phyloP scores from a whole-genome alignment of 1,139 yeast genomes.

The Suhomyces guaymorum region DNA sequence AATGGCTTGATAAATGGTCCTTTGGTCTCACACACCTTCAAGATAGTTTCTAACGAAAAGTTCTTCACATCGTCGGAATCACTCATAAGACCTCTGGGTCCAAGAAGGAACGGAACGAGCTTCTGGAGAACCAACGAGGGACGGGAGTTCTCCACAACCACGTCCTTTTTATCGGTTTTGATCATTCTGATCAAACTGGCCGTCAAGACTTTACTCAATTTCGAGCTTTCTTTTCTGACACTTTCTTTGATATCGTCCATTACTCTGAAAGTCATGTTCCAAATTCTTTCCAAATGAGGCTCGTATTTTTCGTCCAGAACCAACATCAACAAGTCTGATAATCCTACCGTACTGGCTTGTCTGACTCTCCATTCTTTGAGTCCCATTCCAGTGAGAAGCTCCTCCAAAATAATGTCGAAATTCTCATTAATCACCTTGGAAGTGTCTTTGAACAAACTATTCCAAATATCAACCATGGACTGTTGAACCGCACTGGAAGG shows the following conservation, averaged over 20 bases:
- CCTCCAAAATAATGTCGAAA: constrained; percentile 61
- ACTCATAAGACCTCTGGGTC: constrained; percentile 75
- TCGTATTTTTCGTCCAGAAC: constrained; percentile 57
- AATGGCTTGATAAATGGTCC: constrained; percentile 61
- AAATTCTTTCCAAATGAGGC: constrained; percentile 60
- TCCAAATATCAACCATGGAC: constrained; percentile 91
- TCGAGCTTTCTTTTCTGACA: constrained; percentile 79
- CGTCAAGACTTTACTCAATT: constrained; percentile 67
- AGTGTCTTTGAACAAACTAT: constrained; percentile 63
- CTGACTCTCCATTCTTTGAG: constrained; percentile 91
- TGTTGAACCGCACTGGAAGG: constrained; percentile 74
- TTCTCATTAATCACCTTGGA: constrained; percentile 54
- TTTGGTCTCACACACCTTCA: constrained; percentile 68
- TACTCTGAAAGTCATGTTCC: constrained; percentile 86
- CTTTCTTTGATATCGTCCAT: constrained; percentile 95
- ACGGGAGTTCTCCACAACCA: not conserved
- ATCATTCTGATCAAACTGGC: constrained; percentile 61
- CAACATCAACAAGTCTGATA: constrained; percentile 68
- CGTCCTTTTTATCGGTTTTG: constrained; percentile 36
- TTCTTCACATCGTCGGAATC: constrained; percentile 83
- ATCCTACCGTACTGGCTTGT: constrained; percentile 81
- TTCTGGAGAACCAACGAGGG: constrained; percentile 56
- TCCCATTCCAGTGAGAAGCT: constrained; percentile 69
- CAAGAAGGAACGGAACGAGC: constrained; percentile 77
- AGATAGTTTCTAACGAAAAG: constrained; percentile 73